Base-by-base conservation (phyloP, 2,329 filamentous ascomycete species). In the Gremmenia infestans region DNA sequence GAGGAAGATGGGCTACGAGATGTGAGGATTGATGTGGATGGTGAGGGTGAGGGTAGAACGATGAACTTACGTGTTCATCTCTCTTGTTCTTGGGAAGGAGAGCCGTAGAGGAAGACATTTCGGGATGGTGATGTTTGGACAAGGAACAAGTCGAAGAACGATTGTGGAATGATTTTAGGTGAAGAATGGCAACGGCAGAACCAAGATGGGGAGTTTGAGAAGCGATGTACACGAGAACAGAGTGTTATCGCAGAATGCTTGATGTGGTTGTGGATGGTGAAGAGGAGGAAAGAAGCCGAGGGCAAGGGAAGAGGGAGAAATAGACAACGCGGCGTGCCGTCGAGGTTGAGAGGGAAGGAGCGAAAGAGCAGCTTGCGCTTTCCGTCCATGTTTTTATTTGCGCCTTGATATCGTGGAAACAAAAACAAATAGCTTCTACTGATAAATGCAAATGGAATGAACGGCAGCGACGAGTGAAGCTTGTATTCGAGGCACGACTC, bases 101-200 rank as follows among this genome's bases (percentile, higher is more conserved):
- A 50, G 69, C 59, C n/a, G 66, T 68, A 14, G 66, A 67, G 37
- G 65, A 66, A 61, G 68, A 69, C 68, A 70, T 70, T 7, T 15
- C 53, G 56, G 54, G 19, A 35, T 22, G 45, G 28, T 17, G 46
- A 28, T 19, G n/a, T 39, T 48, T 37, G 9, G n/a, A 42, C 39
- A 42, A 15, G 15, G 14, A 54, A 25, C 25, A 49, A 48, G 43
- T n/a, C 45, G n/a, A 14, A 22, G n/a, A 48, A 49, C 28, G 36
- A 37, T 28, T 42, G 47, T 25, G 28, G 28, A 40, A 40, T 28
- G 40, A 32, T 19, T 51, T 48, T 50, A 45, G 52, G 45, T 39
- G 25, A 54, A 53, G 43, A 49, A 50, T 46, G 32, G 50, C 51
- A 45, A 52, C 40, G 5, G 17, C 52, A 22, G 37, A 56, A 36